Conservation (phyloP, 306 rosid genomes). For the Glycine latifolia region DNA sequence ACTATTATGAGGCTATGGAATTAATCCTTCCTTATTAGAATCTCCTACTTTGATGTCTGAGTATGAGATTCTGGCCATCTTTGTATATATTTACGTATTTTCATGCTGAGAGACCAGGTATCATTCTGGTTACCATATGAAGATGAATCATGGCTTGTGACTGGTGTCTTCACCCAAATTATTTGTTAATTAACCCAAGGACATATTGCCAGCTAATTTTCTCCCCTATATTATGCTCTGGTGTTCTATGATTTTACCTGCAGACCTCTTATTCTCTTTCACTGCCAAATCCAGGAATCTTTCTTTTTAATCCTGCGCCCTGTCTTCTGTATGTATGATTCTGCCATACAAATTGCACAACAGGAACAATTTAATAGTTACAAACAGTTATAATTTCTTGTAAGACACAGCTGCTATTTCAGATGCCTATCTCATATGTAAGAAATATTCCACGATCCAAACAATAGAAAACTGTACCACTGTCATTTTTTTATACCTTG, state of each 20-base stretch:
- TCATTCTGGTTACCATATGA: constrained; percentile 16
- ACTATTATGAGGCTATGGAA: constrained; percentile 22
- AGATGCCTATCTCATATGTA: background rate
- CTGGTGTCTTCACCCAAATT: background rate
- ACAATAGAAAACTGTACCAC: background rate
- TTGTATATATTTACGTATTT: background rate
- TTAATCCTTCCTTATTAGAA: background rate
- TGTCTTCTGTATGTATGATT: constrained; percentile 36
- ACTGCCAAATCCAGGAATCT: constrained; percentile 18
- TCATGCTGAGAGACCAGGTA: constrained; percentile 7
- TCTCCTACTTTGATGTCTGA: constrained; percentile 1
- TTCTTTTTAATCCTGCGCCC: constrained; percentile 1
- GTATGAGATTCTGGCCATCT: constrained; percentile 13
- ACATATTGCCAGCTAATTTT: constrained; percentile 17
- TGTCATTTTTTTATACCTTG: constrained; percentile 20
- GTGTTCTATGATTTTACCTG: constrained; percentile 9
- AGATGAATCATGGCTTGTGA: constrained; percentile 14
- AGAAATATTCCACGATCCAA: constrained; percentile 17
- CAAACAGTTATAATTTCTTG: constrained; percentile 14
- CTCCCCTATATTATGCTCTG: constrained; percentile 7
- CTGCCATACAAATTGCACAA: constrained; percentile 22
- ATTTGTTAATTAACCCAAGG: constrained; percentile 10
- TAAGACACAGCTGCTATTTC: constrained; percentile 32
- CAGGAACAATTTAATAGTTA: background rate
- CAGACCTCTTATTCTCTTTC: constrained; percentile 30